Base-by-base conservation (phyloP, 495 filamentous ascomycete species). In the Trichoderma erinaceum region DNA sequence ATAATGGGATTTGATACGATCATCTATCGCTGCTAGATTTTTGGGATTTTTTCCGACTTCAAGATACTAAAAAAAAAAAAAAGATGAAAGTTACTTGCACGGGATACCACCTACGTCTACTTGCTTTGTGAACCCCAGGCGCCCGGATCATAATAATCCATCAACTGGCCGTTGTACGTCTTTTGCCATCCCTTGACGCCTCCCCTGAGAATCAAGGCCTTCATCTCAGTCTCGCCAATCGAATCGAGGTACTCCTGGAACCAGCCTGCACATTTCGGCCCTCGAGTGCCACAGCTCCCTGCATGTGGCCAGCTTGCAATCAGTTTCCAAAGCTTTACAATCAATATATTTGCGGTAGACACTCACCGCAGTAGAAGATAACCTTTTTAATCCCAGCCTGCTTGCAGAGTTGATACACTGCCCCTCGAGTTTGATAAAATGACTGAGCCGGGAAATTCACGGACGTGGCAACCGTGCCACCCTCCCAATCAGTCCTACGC, bases 101-200 rank as follows among this genome's bases (percentile, higher is more conserved):
- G 15, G 52, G 35, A 52, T n/a, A 32, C 66, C 46, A 66, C 58
- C 41, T 58, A 13, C 29, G 7, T n/a, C 48, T 71, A 69, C 67
- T 74, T 75, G 67, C 78, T 75, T 70, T 79, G 72, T 69, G 75
- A 65, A 66, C 67, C 70, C 83, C 82, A 85, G 69, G 78, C 78
- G 67, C 78, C 71, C 64, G 79, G 74, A 64, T 82, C 79, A 73
- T 77, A 85, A 0, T 76, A 78, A 64, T 85, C 83, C 71, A 85
- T 76, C 70, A 83, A 72, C 18, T 73, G 70, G 16, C 72, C 75
- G 13, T 75, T 77, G 64, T 82, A 83, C 43, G 71, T 77, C 71
- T 79, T 79, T 0, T 81, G 78, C 82, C 82, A 83, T 3, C 79
- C 81, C 56, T 80, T 78, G 66, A 84, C 78, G 3, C 82, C 82